Evolutionary conservation across 225 moss, liverwort and hornwort species (phyloP).

Genomic region (Bryoerythrophyllum caledonicum): DNA sequence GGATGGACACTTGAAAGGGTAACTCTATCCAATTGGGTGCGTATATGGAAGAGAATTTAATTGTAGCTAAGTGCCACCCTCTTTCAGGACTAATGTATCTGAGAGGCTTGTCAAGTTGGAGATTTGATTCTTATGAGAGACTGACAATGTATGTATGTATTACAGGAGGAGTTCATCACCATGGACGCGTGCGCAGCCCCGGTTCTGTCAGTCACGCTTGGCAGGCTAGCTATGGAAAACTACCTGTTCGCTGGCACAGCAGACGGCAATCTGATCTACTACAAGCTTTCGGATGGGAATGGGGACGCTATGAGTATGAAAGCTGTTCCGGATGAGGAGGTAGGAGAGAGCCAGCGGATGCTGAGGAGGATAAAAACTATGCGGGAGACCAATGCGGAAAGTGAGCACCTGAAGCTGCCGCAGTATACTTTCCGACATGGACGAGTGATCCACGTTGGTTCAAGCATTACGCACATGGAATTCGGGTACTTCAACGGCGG

Average conservation of each 20-base stretch:
- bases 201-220: conserved; percentile 60
- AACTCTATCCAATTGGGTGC: no score
- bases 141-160: conserved; percentile 6
- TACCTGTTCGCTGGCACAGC: conserved; percentile 66
- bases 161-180: conserved; percentile 64
- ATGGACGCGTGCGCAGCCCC: conserved; percentile 56
- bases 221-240: conserved; percentile 45
- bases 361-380: conserved; percentile 27
- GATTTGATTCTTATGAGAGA: background rate
- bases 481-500: conserved; percentile 54
- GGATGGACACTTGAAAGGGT: no score
- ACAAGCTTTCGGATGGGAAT: conserved; percentile 36
- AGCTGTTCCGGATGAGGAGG: conserved; percentile 24
- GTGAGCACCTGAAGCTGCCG: conserved; percentile 15
- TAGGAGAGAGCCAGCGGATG: conserved; percentile 27
- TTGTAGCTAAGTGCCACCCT: background rate
- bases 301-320: conserved; percentile 10
- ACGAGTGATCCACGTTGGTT: conserved; percentile 40
- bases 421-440: conserved; percentile 43
- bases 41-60: no score
- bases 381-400: conserved; percentile 20
- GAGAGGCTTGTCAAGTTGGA: background rate
- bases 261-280: conserved; percentile 64
- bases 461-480: conserved; percentile 42
- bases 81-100: background rate